Evolutionary conservation across 2,329 filamentous ascomycete species (phyloP).

Genomic region (Penicillium sp.): DNA sequence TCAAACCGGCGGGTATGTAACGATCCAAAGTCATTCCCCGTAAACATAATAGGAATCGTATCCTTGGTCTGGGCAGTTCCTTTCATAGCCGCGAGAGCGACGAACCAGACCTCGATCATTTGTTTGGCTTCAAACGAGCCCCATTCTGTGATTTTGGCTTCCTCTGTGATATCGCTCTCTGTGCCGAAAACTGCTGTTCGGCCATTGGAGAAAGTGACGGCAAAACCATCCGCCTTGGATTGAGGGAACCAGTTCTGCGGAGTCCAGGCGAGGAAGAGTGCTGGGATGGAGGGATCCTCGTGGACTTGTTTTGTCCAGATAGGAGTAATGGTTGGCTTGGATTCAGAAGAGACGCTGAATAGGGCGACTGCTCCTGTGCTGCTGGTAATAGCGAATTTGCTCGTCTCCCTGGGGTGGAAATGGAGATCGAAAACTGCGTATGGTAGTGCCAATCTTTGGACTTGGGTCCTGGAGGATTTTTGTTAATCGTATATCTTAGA

Average conservation of each 20-base stretch:
- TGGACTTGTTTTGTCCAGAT: constrained; percentile 48
- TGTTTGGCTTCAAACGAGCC: constrained; percentile 28
- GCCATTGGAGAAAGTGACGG: constrained; percentile 66
- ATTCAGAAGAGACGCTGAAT: constrained; percentile 29
- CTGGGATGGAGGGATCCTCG: constrained; percentile 53
- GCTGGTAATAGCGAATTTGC: constrained; percentile 66
- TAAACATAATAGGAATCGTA: constrained; percentile 31
- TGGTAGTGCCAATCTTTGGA: constrained; percentile 58
- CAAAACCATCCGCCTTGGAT: constrained; percentile 49
- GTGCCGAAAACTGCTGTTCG: constrained; percentile 55
- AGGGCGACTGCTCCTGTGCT: constrained; percentile 56
- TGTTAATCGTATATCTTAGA: neutral
- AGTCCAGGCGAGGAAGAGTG: constrained; percentile 71
- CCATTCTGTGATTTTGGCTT: constrained; percentile 18
- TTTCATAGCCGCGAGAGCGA: constrained; percentile 28
- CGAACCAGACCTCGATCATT: constrained; percentile 40
- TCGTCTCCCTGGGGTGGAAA: constrained; percentile 58
- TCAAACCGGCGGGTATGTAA: constrained; percentile 31
- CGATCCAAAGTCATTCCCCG: constrained; percentile 38
- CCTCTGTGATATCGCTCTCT: constrained; percentile 23
- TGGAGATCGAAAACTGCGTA: constrained; percentile 81
- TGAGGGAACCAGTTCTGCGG: constrained; percentile 40
- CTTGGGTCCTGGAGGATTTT: constrained; percentile 42
- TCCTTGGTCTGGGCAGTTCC: neutral
- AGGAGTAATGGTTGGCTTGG: constrained; percentile 28